Conservation (phyloP, 2,329 filamentous ascomycete species). For the Keithomyces neogunnii region DNA sequence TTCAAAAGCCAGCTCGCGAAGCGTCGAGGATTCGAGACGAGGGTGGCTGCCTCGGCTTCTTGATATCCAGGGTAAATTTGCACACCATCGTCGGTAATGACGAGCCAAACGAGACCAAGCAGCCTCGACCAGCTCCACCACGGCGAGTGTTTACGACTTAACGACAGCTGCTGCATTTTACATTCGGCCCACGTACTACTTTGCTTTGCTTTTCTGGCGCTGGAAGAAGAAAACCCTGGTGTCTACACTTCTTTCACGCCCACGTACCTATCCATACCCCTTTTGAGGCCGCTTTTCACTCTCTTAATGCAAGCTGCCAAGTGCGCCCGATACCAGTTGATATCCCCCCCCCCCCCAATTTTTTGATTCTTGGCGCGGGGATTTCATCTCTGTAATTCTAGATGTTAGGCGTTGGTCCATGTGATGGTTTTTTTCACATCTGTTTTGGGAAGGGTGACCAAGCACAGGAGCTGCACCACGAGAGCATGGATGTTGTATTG, state of each 20-base stretch:
- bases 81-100: not conserved
- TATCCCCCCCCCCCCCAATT: no score
- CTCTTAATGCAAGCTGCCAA: not conserved
- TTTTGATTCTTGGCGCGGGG: not conserved
- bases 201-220: not conserved
- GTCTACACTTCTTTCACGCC: not conserved
- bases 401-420: not conserved
- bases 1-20: conserved; percentile 80
- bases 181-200: no score
- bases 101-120: not conserved
- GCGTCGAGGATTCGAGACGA: conserved; percentile 54
- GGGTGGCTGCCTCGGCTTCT: conserved; percentile 24
- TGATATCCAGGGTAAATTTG: not conserved
- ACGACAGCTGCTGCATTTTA: not conserved
- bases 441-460: not conserved
- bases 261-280: no score
- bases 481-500: not conserved
- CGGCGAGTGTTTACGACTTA: not conserved
- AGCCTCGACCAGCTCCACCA: not conserved
- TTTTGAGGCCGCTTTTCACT: no score
- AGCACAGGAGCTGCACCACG: not conserved
- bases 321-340: not conserved
- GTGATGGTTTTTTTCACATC: not conserved
- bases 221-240: not conserved
- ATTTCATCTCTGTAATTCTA: not conserved